Percentiles rank a stretch among this genome's conserved stretches.
Evolutionary conservation across 371 early-diverging fungal genomes (phyloP).

Genomic region (Umbelopsis sp.): DNA sequence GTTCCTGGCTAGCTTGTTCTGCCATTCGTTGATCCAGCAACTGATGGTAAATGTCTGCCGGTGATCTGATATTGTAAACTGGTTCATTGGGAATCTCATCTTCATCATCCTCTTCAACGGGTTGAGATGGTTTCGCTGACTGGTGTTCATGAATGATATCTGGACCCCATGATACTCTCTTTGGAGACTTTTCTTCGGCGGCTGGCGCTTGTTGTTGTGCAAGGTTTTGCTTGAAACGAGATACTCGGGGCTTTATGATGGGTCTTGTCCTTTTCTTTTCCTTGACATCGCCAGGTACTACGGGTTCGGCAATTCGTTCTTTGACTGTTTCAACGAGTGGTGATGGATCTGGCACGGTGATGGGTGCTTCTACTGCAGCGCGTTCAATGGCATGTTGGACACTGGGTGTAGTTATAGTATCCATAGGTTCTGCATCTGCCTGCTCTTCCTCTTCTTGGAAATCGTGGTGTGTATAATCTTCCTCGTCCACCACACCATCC

Average conservation of each 20-base stretch:
- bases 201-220: constrained; percentile 1
- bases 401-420: constrained; percentile 32
- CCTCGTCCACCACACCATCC: constrained; percentile 57
- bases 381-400: neutral
- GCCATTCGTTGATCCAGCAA: constrained; percentile 15
- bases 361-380: constrained; percentile 24
- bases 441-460: constrained; percentile 45
- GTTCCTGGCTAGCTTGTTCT: neutral
- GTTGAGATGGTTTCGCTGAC: no score
- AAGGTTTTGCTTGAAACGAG: constrained; percentile 17
- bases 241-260: constrained; percentile 18
- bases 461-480: constrained; percentile 59
- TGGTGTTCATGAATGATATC: constrained; percentile 3
- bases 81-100: neutral
- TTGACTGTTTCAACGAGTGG: constrained; percentile 15
- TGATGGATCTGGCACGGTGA: constrained; percentile 20
- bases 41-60: constrained; percentile 22
- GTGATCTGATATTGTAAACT: constrained; percentile 12
- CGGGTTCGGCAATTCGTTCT: neutral
- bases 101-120: no score
- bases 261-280: neutral
- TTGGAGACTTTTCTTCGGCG: neutral
- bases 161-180: constrained; percentile 5
- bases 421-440: constrained; percentile 30
- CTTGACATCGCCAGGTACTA: neutral